Conservation (phyloP, 1,284 basidiomycete genomes). For the Mycena citricolor region DNA sequence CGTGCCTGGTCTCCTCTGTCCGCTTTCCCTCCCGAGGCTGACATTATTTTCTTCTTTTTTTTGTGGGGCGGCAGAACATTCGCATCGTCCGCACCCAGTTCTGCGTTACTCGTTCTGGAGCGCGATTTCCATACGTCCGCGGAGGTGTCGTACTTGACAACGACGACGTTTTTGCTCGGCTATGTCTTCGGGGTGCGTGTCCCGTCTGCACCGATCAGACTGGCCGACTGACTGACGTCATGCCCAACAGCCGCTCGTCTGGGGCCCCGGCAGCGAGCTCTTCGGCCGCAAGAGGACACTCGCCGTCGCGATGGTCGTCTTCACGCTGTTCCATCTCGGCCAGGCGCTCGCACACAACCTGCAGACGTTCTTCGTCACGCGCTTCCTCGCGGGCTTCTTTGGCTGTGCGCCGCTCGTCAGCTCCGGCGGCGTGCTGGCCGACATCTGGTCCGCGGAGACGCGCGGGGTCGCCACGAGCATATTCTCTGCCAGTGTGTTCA, state of each 20-base stretch:
- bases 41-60: constrained; percentile 2
- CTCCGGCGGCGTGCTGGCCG: constrained; percentile 63
- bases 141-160: constrained; percentile 53
- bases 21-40: too few species aligned
- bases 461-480: constrained; percentile 60
- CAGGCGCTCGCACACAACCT: constrained; percentile 67
- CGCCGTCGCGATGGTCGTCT: constrained; percentile 46
- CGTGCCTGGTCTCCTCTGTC: constrained; percentile 23
- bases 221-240: constrained; percentile 21
- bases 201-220: not conserved
- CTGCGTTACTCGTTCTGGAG: constrained; percentile 40
- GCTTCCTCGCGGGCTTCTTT: constrained; percentile 70
- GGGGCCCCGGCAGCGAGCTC: constrained; percentile 61
- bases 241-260: constrained; percentile 40
- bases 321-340: constrained; percentile 62
- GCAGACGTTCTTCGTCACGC: constrained; percentile 58
- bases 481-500: constrained; percentile 63
- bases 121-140: constrained; percentile 39
- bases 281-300: constrained; percentile 61
- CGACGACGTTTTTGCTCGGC: constrained; percentile 56
- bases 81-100: constrained; percentile 56
- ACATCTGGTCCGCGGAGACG: constrained; percentile 62
- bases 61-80: constrained; percentile 46
- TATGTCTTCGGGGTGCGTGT: constrained; percentile 55
- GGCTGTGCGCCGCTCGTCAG: constrained; percentile 65